A percentile compares a stretch with the other conserved stretches of the same genome.
Evolutionary conservation across 1,284 basidiomycete genomes (phyloP).

Genomic region (Ceratobasidium sp.): DNA sequence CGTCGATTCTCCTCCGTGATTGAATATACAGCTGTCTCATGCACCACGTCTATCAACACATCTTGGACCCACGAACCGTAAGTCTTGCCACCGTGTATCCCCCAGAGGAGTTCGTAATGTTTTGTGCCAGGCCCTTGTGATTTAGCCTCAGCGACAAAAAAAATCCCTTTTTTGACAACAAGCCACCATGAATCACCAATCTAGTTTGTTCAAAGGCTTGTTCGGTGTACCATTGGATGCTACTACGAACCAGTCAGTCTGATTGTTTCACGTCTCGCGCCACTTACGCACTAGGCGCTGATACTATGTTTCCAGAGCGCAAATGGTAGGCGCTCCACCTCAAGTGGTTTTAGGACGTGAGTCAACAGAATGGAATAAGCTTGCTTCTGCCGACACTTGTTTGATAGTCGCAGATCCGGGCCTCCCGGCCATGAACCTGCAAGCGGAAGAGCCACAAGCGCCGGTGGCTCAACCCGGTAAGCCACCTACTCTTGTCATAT

Average conservation of each 20-base stretch:
- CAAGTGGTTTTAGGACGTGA: not conserved
- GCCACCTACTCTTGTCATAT: not conserved
- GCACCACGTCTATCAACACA: not conserved
- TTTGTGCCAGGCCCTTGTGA: not conserved
- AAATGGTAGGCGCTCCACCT: constrained; percentile 6
- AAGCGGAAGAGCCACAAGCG: not conserved
- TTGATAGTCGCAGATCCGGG: not conserved
- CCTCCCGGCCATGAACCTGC: not conserved
- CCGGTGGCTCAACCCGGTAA: constrained; percentile 3
- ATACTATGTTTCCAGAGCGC: not conserved
- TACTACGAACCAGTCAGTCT: not conserved
- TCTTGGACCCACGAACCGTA: not conserved
- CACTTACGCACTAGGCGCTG: not conserved
- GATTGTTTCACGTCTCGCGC: not conserved
- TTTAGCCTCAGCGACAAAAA: not conserved
- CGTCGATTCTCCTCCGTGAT: not conserved
- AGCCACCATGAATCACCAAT: not conserved
- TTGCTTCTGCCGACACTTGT: not conserved
- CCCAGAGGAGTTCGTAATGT: no score
- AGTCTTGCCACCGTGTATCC: not conserved
- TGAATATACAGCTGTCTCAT: not conserved
- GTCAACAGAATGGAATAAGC: not conserved
- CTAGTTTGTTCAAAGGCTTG: constrained; percentile 5
- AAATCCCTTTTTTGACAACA: not conserved
- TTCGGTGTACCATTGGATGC: not conserved